A percentile compares a stretch with the other conserved stretches of the same genome.
These are phyloP conservation scores for Cystobasidium onofrii DNA, from an alignment of 768 basidiomycete genomes.

Conservation along the genomic window DNA sequence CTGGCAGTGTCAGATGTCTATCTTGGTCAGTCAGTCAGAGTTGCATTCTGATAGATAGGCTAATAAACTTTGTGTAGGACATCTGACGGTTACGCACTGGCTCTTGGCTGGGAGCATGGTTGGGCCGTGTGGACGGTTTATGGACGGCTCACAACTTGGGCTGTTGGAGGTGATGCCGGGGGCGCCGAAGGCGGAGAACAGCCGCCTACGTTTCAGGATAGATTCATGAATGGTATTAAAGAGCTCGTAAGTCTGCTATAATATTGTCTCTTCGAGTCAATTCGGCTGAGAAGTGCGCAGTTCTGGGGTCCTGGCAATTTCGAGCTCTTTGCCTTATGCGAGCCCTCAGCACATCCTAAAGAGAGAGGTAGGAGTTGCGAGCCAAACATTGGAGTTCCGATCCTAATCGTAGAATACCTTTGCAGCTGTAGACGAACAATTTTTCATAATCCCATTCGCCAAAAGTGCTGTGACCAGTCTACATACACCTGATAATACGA, in stretches of 20 bases:
- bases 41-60: constrained; percentile 31
- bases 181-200: constrained; percentile 51
- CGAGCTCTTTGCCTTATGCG: constrained; percentile 70
- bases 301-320: constrained; percentile 92
- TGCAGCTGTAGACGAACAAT: constrained; percentile 52
- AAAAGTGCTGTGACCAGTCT: constrained; percentile 88
- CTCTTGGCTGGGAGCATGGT: constrained; percentile 79
- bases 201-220: constrained; percentile 57
- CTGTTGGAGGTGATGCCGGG: constrained; percentile 60
- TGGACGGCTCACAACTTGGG: constrained; percentile 74
- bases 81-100: constrained; percentile 87
- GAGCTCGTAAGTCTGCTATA: constrained; percentile 60
- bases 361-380: constrained; percentile 46
- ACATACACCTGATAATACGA: constrained; percentile 92
- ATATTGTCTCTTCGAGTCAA: neutral
- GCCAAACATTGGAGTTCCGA: neutral
- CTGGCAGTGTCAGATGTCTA: constrained; percentile 27
- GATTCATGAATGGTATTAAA: constrained; percentile 72
- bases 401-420: neutral
- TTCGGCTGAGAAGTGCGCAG: constrained; percentile 47
- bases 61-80: constrained; percentile 67
- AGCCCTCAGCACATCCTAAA: constrained; percentile 47
- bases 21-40: constrained; percentile 15
- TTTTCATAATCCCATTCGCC: constrained; percentile 82
- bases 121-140: constrained; percentile 88